Evolutionary conservation across 805 yeast genomes (phyloP), one percentile per base, ranked within the genome.

Genomic region (Myxozyma udenii): DNA sequence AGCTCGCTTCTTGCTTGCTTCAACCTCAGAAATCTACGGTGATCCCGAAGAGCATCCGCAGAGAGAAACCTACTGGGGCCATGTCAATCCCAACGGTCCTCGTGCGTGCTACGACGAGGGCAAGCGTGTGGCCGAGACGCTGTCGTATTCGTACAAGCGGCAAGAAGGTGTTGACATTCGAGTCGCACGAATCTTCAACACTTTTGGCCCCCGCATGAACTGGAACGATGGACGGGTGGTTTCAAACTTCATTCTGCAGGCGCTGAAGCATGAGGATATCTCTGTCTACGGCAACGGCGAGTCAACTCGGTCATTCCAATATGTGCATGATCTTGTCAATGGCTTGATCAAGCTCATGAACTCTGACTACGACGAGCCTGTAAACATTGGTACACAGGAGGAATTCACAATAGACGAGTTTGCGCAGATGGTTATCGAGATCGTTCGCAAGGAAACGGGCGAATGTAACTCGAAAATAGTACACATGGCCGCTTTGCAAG

Each of bases 21-120:
- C 65, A 4, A 62, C 65, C 3, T 61, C 64, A n/a, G 65, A 62
- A 23, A 61, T 62, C 25, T 62, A 62, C 47, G 65, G 65, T 2
- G 65, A 62, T 33, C 65, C 65, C 3, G 65, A 62, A 44, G 58
- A 55, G 43, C 65, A 62, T 21, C 65, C 65, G 16, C 65, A 62
- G 39, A 56, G 46, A 33, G 65, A 62, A 41, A 35, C 63, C 9
- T 62, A 62, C 46, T 54, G 63, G 58, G 65, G 65, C 18, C 60
- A 61, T 19, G 65, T 62, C 35, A 61, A 62, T 35, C 46, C 55
- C 26, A 57, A 46, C 16, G 65, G 65, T 2, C 65, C 65, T 2
- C 41, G 65, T 12, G 61, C 65, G n/a, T 62, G 65, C 50, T 62
- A 62, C 49, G 65, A 62, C 40, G 65, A 62, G 44, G 65, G 65